Conservation (phyloP, 192 early-diverging fungal species). For the Pilobolus umbonatus region DNA sequence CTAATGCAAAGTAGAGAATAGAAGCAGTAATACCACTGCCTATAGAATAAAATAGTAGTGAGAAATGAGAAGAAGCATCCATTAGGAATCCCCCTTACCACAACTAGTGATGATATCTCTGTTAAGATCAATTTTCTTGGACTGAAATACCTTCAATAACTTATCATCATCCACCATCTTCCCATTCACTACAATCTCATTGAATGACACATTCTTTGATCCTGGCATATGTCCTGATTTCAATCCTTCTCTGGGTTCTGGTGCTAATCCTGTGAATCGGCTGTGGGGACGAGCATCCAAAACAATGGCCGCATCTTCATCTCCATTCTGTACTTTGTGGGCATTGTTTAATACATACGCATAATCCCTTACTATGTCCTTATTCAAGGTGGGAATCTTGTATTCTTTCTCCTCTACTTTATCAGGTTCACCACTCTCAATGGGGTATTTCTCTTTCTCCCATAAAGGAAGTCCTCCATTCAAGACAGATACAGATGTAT, state of each 20-base stretch:
- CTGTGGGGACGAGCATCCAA: conserved; percentile 66
- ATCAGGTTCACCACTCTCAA: conserved; percentile 38
- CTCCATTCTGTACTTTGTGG: conserved; percentile 27
- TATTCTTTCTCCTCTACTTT: conserved; percentile 35
- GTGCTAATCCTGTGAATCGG: conserved; percentile 64
- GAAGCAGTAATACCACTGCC: conserved; percentile 81
- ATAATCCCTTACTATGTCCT: conserved; percentile 53
- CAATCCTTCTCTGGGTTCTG: conserved; percentile 77
- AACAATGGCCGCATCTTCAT: conserved; percentile 33
- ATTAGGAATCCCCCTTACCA: conserved; percentile 46
- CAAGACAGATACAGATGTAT: conserved; percentile 79
- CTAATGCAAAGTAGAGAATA: conserved; percentile 74
- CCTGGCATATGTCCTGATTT: conserved; percentile 80
- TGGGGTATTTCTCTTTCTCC: conserved; percentile 49
- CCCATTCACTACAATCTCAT: conserved; percentile 52
- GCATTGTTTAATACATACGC: conserved; percentile 52
- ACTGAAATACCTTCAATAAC: conserved; percentile 49
- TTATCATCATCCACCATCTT: conserved; percentile 51
- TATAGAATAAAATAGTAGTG: not conserved
- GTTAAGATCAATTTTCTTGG: conserved; percentile 60
- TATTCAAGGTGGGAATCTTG: conserved; percentile 23
- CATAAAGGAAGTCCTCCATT: conserved; percentile 88
- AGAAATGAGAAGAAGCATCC: not conserved
- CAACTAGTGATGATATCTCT: conserved; percentile 77
- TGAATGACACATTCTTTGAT: conserved; percentile 72